Evolutionary conservation across 2,329 filamentous ascomycete species (phyloP), one percentile per base, ranked within the genome.

Genomic region (Pseudocercospora cruenta): DNA sequence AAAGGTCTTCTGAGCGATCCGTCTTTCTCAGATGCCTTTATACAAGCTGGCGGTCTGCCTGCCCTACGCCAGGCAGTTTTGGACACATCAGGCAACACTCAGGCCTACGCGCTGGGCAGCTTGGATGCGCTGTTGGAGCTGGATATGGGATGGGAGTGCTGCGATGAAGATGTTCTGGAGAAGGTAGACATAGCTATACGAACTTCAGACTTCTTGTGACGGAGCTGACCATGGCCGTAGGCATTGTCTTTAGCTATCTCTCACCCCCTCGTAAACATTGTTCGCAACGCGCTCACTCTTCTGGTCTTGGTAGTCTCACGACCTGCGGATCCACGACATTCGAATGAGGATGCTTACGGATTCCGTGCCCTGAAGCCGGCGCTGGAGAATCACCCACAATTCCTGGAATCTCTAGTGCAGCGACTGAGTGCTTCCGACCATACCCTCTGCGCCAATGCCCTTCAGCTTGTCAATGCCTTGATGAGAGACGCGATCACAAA

Each of bases 101-200:
- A 99, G 76, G 95, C 95, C 67, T 99, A 99, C 81, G 92, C 94
- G 68, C 84, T 99, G 67, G 94, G 96, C 71, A 95, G 92, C 74
- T 86, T 98, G 73, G 92, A 90, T 64, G 88, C 93, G 64, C 82
- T 99, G 67, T 84, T 99, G 68, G 95, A 99, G 81, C 91, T 98
- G 45, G 95, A 98, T 81, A 97, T 97, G 87, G 95, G 95, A 66
- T 99, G 95, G 95, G 94, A 98, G 70, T 88, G 91, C 67, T 91
- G 94, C 74, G 89, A 91, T 16, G 85, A 88, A 65, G 90, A 92
- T 73, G 82, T 94, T 59, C 88, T 90, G 65, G 84, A 87, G 77
- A 83, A 88, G 79, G 88, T 90, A 80, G 76, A 84, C 64, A 54
- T 79, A 77, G 83, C 22, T 55, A 57, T 53, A 33, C 14, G 22